Conservation (phyloP, 2,329 filamentous ascomycete species). For the Rhynchosporium secalis region DNA sequence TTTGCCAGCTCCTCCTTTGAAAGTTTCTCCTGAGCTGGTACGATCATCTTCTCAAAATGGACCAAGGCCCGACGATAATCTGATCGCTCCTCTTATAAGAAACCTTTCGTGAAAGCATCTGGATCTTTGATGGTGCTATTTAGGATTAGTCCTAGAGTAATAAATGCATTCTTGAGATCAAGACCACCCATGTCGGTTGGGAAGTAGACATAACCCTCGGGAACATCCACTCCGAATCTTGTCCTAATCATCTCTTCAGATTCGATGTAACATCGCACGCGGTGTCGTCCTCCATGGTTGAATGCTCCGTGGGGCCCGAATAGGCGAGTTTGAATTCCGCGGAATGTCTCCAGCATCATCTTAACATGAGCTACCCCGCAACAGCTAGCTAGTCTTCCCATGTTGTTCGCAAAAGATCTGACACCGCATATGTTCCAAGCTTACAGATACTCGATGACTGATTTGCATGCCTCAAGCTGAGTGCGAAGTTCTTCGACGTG, state of each 20-base stretch:
- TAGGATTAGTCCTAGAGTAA: constrained; percentile 38
- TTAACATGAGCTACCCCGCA: constrained; percentile 55
- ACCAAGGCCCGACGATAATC: constrained; percentile 39
- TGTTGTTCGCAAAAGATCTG: constrained; percentile 57
- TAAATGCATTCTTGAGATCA: constrained; percentile 43
- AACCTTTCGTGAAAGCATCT: constrained; percentile 32
- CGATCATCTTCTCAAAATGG: constrained; percentile 36
- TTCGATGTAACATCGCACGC: constrained; percentile 47
- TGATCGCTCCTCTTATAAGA: constrained; percentile 38
- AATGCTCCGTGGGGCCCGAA: constrained; percentile 42
- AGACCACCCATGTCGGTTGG: constrained; percentile 43
- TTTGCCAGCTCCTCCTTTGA: constrained; percentile 17
- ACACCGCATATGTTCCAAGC: constrained; percentile 59
- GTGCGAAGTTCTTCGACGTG: constrained; percentile 57
- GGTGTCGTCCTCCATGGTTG: not conserved
- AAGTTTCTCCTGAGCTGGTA: not conserved
- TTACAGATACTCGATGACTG: constrained; percentile 57
- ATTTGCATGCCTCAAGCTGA: constrained; percentile 54
- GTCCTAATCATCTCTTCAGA: constrained; percentile 49
- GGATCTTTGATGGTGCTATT: constrained; percentile 29
- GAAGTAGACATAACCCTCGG: constrained; percentile 44
- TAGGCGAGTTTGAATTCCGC: constrained; percentile 51
- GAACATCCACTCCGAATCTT: constrained; percentile 47
- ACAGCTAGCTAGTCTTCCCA: constrained; percentile 53
- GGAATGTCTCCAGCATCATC: constrained; percentile 52